A percentile compares a stretch with the other conserved stretches of the same genome.
These are phyloP conservation scores for Pyrenopolyporus hunteri DNA, from an alignment of 495 filamentous ascomycete genomes.

Conservation along the genomic window DNA sequence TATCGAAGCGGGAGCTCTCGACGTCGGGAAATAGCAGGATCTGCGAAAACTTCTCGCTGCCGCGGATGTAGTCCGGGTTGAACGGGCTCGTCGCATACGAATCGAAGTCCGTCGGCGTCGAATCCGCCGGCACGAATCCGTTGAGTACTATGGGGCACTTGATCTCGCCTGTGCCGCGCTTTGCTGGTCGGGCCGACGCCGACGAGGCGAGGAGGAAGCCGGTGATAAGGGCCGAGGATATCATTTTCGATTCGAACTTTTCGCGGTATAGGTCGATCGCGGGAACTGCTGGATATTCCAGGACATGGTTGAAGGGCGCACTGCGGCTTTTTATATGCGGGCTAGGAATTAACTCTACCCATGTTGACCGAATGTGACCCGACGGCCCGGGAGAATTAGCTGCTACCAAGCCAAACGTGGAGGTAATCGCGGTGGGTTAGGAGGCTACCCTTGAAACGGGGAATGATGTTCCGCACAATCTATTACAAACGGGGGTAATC, in stretches of 20 bases:
- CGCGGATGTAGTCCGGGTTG: conserved; percentile 56
- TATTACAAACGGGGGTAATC: conserved; percentile 27
- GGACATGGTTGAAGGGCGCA: background rate
- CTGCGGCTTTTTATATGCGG: conserved; percentile 16
- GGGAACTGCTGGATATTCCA: background rate
- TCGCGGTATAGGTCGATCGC: background rate
- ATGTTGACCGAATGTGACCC: conserved; percentile 6
- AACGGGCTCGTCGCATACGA: conserved; percentile 48
- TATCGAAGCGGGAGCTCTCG: conserved; percentile 52
- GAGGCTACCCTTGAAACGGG: conserved; percentile 30
- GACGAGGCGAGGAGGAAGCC: conserved; percentile 32
- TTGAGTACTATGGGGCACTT: conserved; percentile 55
- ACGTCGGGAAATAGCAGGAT: conserved; percentile 52
- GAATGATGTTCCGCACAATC: conserved; percentile 37
- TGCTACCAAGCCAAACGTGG: background rate
- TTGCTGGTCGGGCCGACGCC: conserved; percentile 18
- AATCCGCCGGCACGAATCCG: conserved; percentile 47
- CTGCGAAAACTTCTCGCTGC: conserved; percentile 52
- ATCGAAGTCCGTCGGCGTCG: conserved; percentile 50
- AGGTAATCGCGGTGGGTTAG: conserved; percentile 27
- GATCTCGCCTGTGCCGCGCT: conserved; percentile 39
- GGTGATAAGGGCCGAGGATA: conserved; percentile 31
- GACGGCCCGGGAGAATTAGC: conserved; percentile 15
- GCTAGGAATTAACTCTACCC: background rate
- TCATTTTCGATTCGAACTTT: conserved; percentile 23